phyloP scores from a whole-genome alignment of 1,284 basidiomycete species.

The Athelia psychrophila region DNA sequence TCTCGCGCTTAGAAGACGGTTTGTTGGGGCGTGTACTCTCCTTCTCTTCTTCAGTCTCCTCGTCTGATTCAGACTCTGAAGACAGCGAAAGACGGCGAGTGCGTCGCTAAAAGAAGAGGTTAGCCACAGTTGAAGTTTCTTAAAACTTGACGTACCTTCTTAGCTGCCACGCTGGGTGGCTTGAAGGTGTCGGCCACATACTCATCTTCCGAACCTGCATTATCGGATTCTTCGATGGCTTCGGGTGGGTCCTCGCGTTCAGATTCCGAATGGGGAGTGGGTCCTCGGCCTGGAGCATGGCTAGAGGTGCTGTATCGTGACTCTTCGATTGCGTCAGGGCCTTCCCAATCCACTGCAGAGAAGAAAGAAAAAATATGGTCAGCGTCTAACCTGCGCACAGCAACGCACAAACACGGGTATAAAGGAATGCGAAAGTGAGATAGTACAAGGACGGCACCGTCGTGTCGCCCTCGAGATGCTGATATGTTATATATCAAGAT shows the following conservation, averaged over 20 bases:
- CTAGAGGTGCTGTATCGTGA: conserved; percentile 23
- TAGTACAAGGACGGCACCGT: not conserved
- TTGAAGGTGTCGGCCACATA: conserved; percentile 50
- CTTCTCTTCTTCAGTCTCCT: conserved; percentile 13
- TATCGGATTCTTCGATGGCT: conserved; percentile 42
- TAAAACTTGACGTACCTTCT: too few species aligned
- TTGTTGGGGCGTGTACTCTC: conserved; percentile 14
- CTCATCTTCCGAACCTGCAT: conserved; percentile 65
- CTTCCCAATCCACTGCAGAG: conserved; percentile 68
- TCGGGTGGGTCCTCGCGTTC: conserved; percentile 18
- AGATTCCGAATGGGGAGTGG: conserved; percentile 12
- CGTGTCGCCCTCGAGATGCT: too few species aligned
- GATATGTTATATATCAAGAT: too few species aligned
- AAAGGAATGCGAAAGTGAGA: not conserved
- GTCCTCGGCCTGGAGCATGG: conserved; percentile 15
- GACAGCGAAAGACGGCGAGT: conserved; percentile 34
- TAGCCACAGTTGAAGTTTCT: too few species aligned
- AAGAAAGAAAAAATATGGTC: conserved; percentile 20
- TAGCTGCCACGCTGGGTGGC: conserved; percentile 1
- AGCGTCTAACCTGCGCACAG: conserved; percentile 16
- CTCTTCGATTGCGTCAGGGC: conserved; percentile 46
- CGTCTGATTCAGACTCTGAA: conserved; percentile 47
- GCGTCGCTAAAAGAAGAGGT: conserved; percentile 32
- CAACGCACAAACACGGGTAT: conserved; percentile 9
- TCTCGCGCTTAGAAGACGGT: conserved; percentile 11